Conservation (phyloP, 352 stramenopile genomes). For the Pythium utonaiense region DNA sequence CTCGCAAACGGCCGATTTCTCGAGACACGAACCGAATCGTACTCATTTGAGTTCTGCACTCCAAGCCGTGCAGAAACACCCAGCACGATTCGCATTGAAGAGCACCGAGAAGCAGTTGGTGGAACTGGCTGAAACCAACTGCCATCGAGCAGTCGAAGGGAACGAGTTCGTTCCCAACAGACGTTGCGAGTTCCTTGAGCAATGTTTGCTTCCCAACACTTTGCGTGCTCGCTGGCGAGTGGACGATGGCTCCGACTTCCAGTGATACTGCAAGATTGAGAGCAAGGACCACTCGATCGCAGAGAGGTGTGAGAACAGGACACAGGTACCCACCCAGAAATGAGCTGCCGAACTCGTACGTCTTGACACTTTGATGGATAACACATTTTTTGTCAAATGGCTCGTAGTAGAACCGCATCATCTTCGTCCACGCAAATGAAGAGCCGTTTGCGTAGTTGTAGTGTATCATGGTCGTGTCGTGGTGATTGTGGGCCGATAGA, state of each 20-base stretch:
- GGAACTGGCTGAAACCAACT: slow-evolving; percentile 35
- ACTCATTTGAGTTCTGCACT: slow-evolving; percentile 19
- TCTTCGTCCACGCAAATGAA: slow-evolving; percentile 59
- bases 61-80: slow-evolving; percentile 39
- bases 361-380: slow-evolving; percentile 57
- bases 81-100: slow-evolving; percentile 41
- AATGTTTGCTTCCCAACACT: slow-evolving; percentile 43
- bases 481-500: slow-evolving; percentile 12
- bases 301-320: slow-evolving; percentile 54
- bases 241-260: slow-evolving; percentile 44
- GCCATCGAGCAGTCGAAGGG: slow-evolving; percentile 35
- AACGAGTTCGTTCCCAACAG: slow-evolving; percentile 42
- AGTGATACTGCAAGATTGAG: slow-evolving; percentile 57
- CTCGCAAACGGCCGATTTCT: slow-evolving; percentile 46
- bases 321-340: slow-evolving; percentile 44
- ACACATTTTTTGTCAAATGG: slow-evolving; percentile 49
- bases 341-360: slow-evolving; percentile 58
- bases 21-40: slow-evolving; percentile 33
- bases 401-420: slow-evolving; percentile 61
- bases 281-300: slow-evolving; percentile 47
- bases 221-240: slow-evolving; percentile 18
- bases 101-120: slow-evolving; percentile 33
- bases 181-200: slow-evolving; percentile 36
- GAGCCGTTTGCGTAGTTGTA: slow-evolving; percentile 42
- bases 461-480: slow-evolving; percentile 31